Base-by-base conservation (phyloP, 1,139 yeast genomes). In the Protomyces macrosporus region DNA sequence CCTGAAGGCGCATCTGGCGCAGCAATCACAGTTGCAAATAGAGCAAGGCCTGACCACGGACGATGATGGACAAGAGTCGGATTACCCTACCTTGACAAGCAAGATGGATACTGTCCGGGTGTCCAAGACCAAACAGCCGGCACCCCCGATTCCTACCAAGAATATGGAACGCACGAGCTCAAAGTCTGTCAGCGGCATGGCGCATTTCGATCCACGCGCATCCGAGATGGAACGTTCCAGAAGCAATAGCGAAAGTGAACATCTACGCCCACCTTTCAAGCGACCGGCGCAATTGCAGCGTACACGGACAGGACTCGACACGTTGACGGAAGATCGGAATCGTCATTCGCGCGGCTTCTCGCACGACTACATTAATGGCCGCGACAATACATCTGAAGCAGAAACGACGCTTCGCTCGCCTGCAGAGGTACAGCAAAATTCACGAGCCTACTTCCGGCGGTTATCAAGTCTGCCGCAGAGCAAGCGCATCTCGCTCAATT, bases 211-310 rank as follows among this genome's bases (percentile, higher is more conserved):
- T n/a, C 33, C 40, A n/a, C 37, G 45, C 69, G 65, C 71, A 48
- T 68, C 66, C 67, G 66, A 65, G 16, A 65, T 65, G 53, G 81
- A 79, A 65, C 75, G 88, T 66, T 76, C 84, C 6, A 78, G 85
- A 68, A 82, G 85, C 65, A 78, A 83, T 16, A 82, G 85, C n/a
- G 87, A 83, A 65, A 79, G 84, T 23, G 78, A 78, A 64, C 74
- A 77, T 16, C 77, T 84, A 1, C 42, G 65, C 6, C 81, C 85
- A 60, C 87, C 90, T 0, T 82, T 86, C 2, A 85, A 84, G 70
- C 77, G 90, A 67, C 85, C 85, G 89, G 90, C 90, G 0, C 79
- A 86, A 42, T 84, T 86, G 40, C 82, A 82, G 62, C 81, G 82
- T 55, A 79, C 79, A 65, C 73, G 77, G 14, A 61, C 64, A n/a